phyloP scores from a whole-genome alignment of 1,284 basidiomycete genomes.

The Schizophyllum commune region DNA sequence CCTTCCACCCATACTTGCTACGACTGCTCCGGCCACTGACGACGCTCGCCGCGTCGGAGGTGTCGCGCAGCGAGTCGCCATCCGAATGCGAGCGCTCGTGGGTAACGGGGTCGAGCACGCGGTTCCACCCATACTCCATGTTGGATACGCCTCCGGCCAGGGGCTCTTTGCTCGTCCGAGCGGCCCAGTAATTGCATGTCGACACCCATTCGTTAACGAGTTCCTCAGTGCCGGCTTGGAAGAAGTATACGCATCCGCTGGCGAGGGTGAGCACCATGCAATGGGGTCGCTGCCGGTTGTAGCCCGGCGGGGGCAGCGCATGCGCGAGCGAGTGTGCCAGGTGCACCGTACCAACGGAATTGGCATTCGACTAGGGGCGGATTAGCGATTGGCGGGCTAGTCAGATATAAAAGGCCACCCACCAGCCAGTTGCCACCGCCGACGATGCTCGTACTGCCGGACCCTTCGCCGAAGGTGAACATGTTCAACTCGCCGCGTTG shows the following conservation, averaged over 20 bases:
- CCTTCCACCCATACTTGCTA: conserved; percentile 61
- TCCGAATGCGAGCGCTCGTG: conserved; percentile 54
- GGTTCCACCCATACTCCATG: conserved; percentile 99
- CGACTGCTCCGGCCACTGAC: conserved; percentile 61
- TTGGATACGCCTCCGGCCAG: conserved; percentile 93
- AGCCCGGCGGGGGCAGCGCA: conserved; percentile 84
- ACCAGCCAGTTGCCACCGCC: conserved; percentile 98
- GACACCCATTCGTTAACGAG: conserved; percentile 97
- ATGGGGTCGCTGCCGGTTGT: conserved; percentile 82
- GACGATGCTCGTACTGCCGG: conserved; percentile 53
- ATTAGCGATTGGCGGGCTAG: conserved; percentile 3
- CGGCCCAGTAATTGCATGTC: conserved; percentile 99
- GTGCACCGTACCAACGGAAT: conserved; percentile 70
- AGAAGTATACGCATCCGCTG: conserved; percentile 87
- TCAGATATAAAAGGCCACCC: conserved; percentile 22
- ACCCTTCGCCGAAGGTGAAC: conserved; percentile 83
- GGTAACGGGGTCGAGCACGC: conserved; percentile 46
- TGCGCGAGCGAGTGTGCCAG: conserved; percentile 88
- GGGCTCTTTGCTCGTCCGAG: conserved; percentile 88
- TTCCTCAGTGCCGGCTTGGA: conserved; percentile 96
- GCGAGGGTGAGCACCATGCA: conserved; percentile 94
- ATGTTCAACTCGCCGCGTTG: conserved; percentile 90
- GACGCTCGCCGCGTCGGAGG: conserved; percentile 56
- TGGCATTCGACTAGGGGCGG: conserved; percentile 67
- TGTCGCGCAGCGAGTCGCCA: conserved; percentile 40